Base-by-base conservation (phyloP, 2,329 filamentous ascomycete genomes). In the Sporothrix pseudoabietina region DNA sequence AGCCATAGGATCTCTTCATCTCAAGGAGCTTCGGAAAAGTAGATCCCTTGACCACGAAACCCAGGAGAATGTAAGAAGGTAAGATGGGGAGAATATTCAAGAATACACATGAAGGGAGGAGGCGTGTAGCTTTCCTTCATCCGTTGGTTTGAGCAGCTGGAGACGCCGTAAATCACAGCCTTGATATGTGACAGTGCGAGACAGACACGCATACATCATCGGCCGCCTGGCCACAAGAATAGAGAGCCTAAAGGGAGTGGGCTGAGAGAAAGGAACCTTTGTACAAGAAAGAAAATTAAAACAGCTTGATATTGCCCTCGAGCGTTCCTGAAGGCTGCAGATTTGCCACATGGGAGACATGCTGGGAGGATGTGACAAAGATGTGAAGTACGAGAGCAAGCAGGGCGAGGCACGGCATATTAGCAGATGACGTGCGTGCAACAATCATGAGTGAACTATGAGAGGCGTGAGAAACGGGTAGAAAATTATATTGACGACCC, bases 311-410 rank as follows among this genome's bases (percentile, higher is more conserved):
- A 69, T 54, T 52, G 30, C 9, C 66, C 44, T 16, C 22, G 22
- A 49, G 66, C 19, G 66, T 69, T 69, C 66, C 66, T 54, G 47
- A 69, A 69, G 66, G 47, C 52, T 16, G 30, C 19, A 65, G 12
- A 16, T 30, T 47, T 66, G 61, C 39, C 39, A 66, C 39, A 66
- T 47, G 39, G 61, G 14, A 41, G 61, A 66, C 14, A 26, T 54
- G 19, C 22, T n/a, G 14, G 61, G 61, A 26, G 39, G 9, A 7
- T 22, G 41, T 44, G 61, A 44, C 12, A 14, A 44, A 10, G 39
- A 66, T 19, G 22, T 41, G 32, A 19, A 49, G 19, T 2, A 10
- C 14, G 35, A 35, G 55, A 32, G 32, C 26, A 35, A 30, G 35
- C 32, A 63, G 32, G 6, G 32, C 19, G 59, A 44, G 35, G 44